Percentiles rank a stretch among this genome's conserved stretches.
These are phyloP conservation scores for Candida piceae DNA, from an alignment of 805 yeast genomes.

Conservation along the genomic window DNA sequence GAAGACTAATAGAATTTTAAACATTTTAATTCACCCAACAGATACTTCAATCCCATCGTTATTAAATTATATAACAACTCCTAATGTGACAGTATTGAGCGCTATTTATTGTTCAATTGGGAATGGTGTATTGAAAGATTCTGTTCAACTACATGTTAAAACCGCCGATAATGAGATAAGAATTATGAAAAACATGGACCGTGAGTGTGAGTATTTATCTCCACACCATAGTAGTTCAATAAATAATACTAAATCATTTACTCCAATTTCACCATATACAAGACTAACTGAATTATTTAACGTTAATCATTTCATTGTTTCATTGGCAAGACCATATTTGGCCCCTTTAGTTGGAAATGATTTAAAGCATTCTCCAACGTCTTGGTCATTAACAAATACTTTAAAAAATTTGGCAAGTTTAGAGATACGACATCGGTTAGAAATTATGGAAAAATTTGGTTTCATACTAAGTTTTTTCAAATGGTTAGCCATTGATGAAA, in stretches of 20 bases:
- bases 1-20: constrained; percentile 71
- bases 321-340: constrained; percentile 88
- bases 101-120: constrained; percentile 87
- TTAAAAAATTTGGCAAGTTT: constrained; percentile 55
- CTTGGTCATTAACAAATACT: constrained; percentile 30
- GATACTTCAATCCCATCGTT: constrained; percentile 64
- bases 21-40: constrained; percentile 81
- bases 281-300: constrained; percentile 88
- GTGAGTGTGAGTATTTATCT: constrained; percentile 37
- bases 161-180: constrained; percentile 45
- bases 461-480: constrained; percentile 64
- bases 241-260: constrained; percentile 13
- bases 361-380: constrained; percentile 53
- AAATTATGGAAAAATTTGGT: constrained; percentile 74
- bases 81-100: constrained; percentile 84
- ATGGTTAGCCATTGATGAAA: constrained; percentile 81
- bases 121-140: constrained; percentile 60
- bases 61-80: constrained; percentile 86
- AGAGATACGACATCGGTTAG: constrained; percentile 81
- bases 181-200: constrained; percentile 30
- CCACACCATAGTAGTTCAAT: constrained; percentile 36
- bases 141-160: constrained; percentile 54
- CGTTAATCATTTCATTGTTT: constrained; percentile 87
- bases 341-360: constrained; percentile 87
- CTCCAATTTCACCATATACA: constrained; percentile 65